A percentile compares a stretch with the other conserved stretches of the same genome.
Conservation (phyloP, 2,329 filamentous ascomycete species). For the Penicillium sp. region DNA sequence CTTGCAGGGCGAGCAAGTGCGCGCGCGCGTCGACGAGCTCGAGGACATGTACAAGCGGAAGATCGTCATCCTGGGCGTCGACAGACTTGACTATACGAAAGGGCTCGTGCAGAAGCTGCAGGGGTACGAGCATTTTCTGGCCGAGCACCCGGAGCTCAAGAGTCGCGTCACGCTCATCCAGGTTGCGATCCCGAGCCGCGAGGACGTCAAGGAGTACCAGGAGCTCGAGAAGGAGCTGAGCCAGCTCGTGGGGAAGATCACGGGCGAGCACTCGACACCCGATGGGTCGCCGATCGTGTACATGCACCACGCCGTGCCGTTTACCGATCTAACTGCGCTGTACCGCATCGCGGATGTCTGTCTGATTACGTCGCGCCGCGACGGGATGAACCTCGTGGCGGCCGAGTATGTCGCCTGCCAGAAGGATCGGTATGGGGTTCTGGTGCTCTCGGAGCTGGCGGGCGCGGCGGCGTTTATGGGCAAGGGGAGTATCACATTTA, state of each 20-base stretch:
- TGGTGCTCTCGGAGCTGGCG: slow-evolving; percentile 93
- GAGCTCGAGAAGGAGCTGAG: slow-evolving; percentile 90
- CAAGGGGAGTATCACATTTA: slow-evolving; percentile 86
- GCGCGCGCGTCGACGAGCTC: slow-evolving; percentile 77
- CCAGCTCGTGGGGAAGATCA: slow-evolving; percentile 90
- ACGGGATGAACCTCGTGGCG: slow-evolving; percentile 96
- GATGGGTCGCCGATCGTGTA: slow-evolving; percentile 98
- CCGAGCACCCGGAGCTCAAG: slow-evolving; percentile 90
- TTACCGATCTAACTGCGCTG: slow-evolving; percentile 89
- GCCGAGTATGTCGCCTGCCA: slow-evolving; percentile 97
- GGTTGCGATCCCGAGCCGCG: slow-evolving; percentile 80
- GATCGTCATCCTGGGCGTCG: slow-evolving; percentile 90
- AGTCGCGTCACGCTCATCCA: slow-evolving; percentile 92
- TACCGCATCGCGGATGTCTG: slow-evolving; percentile 89
- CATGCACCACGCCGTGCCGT: slow-evolving; percentile 90
- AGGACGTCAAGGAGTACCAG: slow-evolving; percentile 95
- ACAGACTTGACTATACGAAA: slow-evolving; percentile 96
- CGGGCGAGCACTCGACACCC: slow-evolving; percentile 89
- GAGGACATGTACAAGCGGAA: slow-evolving; percentile 85
- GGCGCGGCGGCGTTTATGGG: slow-evolving; percentile 85
- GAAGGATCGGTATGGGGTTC: slow-evolving; percentile 80
- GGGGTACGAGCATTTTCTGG: slow-evolving; percentile 88
- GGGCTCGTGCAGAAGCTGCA: slow-evolving; percentile 93
- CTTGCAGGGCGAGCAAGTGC: slow-evolving; percentile 75
- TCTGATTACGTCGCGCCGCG: slow-evolving; percentile 84